Percentiles rank a stretch among this genome's conserved stretches.
Evolutionary conservation across 106 monocot species (phyloP).

Genomic region (Phalaenopsis aphrodite): DNA sequence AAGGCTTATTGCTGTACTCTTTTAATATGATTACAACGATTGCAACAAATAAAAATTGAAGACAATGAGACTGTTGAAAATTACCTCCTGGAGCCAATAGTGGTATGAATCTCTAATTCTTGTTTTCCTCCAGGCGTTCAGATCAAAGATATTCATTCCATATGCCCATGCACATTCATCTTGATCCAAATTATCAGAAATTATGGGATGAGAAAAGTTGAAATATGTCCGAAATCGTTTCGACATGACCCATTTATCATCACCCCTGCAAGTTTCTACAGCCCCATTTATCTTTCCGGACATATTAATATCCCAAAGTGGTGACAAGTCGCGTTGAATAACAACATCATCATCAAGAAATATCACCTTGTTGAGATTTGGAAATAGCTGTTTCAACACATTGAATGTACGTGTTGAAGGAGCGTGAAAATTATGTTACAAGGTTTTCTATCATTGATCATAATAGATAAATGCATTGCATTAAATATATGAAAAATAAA

Average conservation of each 20-base stretch:
- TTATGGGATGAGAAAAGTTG: constrained; percentile 84
- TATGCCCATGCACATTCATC: constrained; percentile 92
- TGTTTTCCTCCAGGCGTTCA: constrained; percentile 70
- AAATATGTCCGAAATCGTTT: constrained; percentile 81
- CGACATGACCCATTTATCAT: constrained; percentile 79
- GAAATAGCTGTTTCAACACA: constrained; percentile 59
- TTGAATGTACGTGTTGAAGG: background rate
- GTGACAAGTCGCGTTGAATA: constrained; percentile 63
- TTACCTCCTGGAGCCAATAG: constrained; percentile 42
- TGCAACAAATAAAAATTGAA: too few species aligned
- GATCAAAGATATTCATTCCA: constrained; percentile 92
- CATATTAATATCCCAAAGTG: constrained; percentile 69
- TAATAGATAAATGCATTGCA: background rate
- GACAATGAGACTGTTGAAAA: background rate
- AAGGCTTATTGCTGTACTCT: too few species aligned
- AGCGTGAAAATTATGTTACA: background rate
- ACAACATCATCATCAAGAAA: constrained; percentile 97
- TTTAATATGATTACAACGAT: too few species aligned
- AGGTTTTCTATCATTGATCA: background rate
- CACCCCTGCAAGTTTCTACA: constrained; percentile 82
- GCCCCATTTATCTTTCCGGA: constrained; percentile 84
- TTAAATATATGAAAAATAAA: background rate
- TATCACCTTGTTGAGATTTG: constrained; percentile 76
- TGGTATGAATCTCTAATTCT: constrained; percentile 30
- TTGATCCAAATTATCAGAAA: constrained; percentile 49